A percentile compares a stretch with the other conserved stretches of the same genome.
These are phyloP conservation scores for Cercis canadensis DNA, from an alignment of 306 rosid genomes.

Conservation along the genomic window DNA sequence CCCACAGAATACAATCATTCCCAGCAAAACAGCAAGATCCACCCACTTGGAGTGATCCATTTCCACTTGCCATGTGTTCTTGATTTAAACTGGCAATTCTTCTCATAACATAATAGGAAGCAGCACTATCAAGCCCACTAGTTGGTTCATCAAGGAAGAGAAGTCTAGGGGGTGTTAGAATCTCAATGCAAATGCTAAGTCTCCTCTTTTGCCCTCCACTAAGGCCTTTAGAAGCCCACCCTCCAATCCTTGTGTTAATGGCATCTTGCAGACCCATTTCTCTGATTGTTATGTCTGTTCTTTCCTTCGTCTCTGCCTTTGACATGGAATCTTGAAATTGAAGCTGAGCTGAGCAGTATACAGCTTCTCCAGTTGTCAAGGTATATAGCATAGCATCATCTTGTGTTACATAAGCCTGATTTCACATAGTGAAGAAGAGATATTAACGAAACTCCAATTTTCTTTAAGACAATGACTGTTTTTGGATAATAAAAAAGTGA, in stretches of 20 bases:
- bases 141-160: too few species aligned
- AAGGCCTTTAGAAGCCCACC: conserved; percentile 43
- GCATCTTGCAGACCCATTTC: conserved; percentile 56
- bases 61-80: conserved; percentile 47
- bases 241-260: conserved; percentile 53
- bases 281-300: conserved; percentile 44
- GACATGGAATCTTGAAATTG: conserved; percentile 52
- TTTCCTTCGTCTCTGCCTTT: conserved; percentile 47
- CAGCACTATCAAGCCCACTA: conserved; percentile 55
- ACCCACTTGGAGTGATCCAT: conserved; percentile 70
- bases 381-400: conserved; percentile 53
- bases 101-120: conserved; percentile 52
- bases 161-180: conserved; percentile 49
- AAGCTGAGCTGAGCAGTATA: conserved; percentile 49
- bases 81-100: conserved; percentile 37
- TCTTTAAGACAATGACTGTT: too few species aligned
- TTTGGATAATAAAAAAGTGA: too few species aligned
- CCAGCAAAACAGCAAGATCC: conserved; percentile 58
- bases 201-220: conserved; percentile 58
- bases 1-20: conserved; percentile 62
- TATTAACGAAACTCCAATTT: too few species aligned
- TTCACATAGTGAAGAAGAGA: too few species aligned
- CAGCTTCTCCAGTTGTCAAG: conserved; percentile 48
- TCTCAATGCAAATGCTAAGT: conserved; percentile 56
- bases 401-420: conserved; percentile 59